Evolutionary conservation across 371 early-diverging fungal genomes (phyloP), one percentile per base, ranked within the genome.

Genomic region (Coemansia sp.): DNA sequence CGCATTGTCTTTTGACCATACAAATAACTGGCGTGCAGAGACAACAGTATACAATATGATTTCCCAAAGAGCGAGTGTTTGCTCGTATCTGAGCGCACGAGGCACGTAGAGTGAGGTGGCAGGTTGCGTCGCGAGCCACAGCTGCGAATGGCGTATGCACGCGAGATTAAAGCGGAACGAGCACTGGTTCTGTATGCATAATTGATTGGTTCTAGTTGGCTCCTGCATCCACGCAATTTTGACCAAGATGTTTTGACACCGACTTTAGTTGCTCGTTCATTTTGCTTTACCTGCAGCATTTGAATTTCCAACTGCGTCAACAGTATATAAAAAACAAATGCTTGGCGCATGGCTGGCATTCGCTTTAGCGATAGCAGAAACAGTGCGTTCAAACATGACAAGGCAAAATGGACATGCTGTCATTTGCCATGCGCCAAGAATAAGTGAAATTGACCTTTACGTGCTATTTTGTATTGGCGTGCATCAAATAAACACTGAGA

Each of bases 61-160:
- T 46, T 15, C 19, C 8, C 49, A 9, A 19, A 49, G 19, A 49
- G n/a, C 19, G 19, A 49, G 21, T 8, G 19, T 19, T 17, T n/a
- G n/a, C 49, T 49, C 19, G 49, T 49, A 49, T 49, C 49, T 49
- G 49, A 49, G 49, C 21, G 19, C 49, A 49, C 49, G 49, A 49
- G 49, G 46, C n/a, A 46, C 46, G 15, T 7, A 46, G n/a, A 46
- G 13, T n/a, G n/a, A 46, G n/a, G n/a, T 46, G 46, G n/a, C n/a
- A n/a, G n/a, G 7, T n/a, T 46, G n/a, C n/a, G 5, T 46, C 6
- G 46, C n/a, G 49, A 49, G 49, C 49, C 49, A 49, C 49, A 49
- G 3, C 49, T 19, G 21, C 17, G 19, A 49, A 9, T 19, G 19
- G 49, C 19, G 49, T 49, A 49, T 49, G 49, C 49, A 49, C 49